These are phyloP conservation scores for Musa beccarii DNA, from an alignment of 176 grass and related monocot genomes.

Conservation along the genomic window DNA sequence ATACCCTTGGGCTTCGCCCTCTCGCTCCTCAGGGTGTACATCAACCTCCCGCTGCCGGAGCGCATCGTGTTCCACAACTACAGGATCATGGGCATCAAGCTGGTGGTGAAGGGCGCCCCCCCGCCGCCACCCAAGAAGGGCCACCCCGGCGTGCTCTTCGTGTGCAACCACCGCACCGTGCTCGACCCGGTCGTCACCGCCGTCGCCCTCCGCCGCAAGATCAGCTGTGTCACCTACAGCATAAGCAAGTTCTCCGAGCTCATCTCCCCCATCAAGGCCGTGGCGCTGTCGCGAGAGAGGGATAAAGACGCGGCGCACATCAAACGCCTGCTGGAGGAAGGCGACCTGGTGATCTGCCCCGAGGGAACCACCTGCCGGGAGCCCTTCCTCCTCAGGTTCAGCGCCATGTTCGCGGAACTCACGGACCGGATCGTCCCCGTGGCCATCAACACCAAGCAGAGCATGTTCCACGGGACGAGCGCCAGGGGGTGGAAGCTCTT, in stretches of 20 bases:
- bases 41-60: constrained; percentile 89
- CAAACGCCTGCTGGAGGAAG: constrained; percentile 72
- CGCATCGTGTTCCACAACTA: constrained; percentile 88
- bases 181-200: constrained; percentile 83
- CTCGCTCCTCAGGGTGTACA: constrained; percentile 61
- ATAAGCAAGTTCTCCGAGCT: constrained; percentile 98
- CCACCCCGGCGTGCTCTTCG: constrained; percentile 78
- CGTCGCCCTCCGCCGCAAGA: constrained; percentile 83
- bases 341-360: constrained; percentile 89
- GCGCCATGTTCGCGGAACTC: constrained; percentile 87
- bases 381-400: constrained; percentile 83
- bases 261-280: constrained; percentile 90
- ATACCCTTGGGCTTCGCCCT: constrained; percentile 85
- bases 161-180: constrained; percentile 93
- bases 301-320: constrained; percentile 90
- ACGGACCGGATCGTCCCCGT: constrained; percentile 92
- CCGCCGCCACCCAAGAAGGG: constrained; percentile 81
- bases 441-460: constrained; percentile 72
- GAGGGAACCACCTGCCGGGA: constrained; percentile 94
- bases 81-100: constrained; percentile 90
- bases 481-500: constrained; percentile 78
- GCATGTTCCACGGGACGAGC: constrained; percentile 89
- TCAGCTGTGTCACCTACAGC: constrained; percentile 98
- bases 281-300: constrained; percentile 70
- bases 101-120: constrained; percentile 66